These are phyloP conservation scores for Podaxis sp. DNA, from an alignment of 768 basidiomycete species.

Conservation along the genomic window DNA sequence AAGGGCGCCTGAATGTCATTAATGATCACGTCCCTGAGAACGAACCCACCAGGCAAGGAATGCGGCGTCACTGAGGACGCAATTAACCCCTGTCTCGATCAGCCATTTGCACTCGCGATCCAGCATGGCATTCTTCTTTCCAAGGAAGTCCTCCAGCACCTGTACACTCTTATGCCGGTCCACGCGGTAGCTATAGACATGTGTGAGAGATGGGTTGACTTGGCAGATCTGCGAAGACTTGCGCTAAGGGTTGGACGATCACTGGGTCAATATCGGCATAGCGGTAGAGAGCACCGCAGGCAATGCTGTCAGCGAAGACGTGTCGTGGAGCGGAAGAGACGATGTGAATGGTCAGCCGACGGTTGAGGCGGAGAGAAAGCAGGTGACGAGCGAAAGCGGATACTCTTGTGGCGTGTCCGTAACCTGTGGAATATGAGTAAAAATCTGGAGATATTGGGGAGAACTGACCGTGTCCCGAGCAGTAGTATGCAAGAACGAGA, in stretches of 20 bases:
- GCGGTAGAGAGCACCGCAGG: constrained; percentile 61
- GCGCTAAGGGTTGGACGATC: constrained; percentile 79
- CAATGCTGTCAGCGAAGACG: constrained; percentile 64
- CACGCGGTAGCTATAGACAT: constrained; percentile 53
- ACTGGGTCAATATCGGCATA: constrained; percentile 75
- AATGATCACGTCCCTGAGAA: not conserved
- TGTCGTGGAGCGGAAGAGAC: constrained; percentile 71
- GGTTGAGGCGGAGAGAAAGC: constrained; percentile 34
- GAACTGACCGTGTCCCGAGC: constrained; percentile 65
- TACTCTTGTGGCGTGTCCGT: constrained; percentile 81
- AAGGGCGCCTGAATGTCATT: not conserved
- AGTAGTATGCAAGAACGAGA: constrained; percentile 60
- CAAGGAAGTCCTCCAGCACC: constrained; percentile 55
- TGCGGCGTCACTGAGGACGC: constrained; percentile 73
- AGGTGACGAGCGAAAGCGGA: constrained; percentile 67
- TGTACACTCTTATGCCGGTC: constrained; percentile 68
- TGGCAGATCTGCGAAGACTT: constrained; percentile 21
- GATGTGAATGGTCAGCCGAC: constrained; percentile 51
- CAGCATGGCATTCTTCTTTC: constrained; percentile 48
- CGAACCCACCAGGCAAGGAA: constrained; percentile 66
- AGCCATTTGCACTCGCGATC: constrained; percentile 59
- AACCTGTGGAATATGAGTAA: constrained; percentile 40
- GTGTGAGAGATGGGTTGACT: constrained; percentile 7
- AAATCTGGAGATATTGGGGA: not conserved
- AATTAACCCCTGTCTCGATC: constrained; percentile 40